Evolutionary conservation across 805 yeast genomes (phyloP).

Genomic region (Pichia nanzhaoensis): DNA sequence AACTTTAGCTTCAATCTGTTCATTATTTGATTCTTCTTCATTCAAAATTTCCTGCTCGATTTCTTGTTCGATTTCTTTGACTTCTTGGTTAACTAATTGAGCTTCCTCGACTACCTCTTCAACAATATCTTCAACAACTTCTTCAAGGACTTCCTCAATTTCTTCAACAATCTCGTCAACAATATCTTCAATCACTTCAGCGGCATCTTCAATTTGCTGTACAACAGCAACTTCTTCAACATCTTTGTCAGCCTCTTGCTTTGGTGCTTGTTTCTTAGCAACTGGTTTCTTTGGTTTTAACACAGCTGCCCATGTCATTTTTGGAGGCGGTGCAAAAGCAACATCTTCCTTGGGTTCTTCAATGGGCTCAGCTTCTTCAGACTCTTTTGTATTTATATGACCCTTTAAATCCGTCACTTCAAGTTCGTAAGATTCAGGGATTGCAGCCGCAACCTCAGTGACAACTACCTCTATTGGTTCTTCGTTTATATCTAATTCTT

Average conservation of each 20-base stretch:
- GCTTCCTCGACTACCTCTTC: conserved; percentile 10
- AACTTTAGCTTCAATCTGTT: conserved; percentile 33
- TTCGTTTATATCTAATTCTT: not conserved
- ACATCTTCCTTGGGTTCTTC: not conserved
- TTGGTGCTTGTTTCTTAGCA: not conserved
- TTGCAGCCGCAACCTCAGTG: not conserved
- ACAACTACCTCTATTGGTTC: not conserved
- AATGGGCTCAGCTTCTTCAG: conserved; percentile 5
- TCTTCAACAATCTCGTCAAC: conserved; percentile 9
- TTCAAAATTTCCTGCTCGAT: conserved; percentile 1
- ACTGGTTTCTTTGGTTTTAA: not conserved
- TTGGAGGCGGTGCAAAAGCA: conserved; percentile 15
- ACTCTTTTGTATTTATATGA: conserved; percentile 3
- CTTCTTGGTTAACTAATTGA: conserved; percentile 10
- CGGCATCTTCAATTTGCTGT: conserved; percentile 22
- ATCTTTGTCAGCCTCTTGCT: conserved; percentile 1
- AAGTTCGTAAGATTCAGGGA: conserved; percentile 5
- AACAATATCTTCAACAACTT: conserved; percentile 7
- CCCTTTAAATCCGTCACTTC: not conserved
- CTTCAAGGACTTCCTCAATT: conserved; percentile 8
- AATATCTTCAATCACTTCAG: conserved; percentile 9
- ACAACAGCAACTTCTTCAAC: conserved; percentile 13
- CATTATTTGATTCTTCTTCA: conserved; percentile 8
- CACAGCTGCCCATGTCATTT: conserved; percentile 6
- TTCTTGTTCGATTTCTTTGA: conserved; percentile 9